Conservation (phyloP, 2,329 filamentous ascomycete genomes). For the Nemania bipapillata region DNA sequence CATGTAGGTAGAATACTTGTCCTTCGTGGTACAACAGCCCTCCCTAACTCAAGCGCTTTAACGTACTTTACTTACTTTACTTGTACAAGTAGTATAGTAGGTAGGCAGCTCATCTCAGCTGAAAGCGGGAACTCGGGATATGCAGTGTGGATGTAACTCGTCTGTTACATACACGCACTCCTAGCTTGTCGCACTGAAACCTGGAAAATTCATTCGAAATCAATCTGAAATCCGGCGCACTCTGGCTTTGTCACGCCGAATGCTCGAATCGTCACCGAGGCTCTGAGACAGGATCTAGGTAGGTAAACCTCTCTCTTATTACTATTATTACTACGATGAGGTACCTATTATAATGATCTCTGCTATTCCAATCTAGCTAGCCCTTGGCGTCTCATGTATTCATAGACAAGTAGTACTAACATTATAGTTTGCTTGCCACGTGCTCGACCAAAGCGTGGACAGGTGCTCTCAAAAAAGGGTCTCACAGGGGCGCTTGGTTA, state of each 20-base stretch:
- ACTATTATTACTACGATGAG: background rate
- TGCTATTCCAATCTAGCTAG: too few relatives aligned
- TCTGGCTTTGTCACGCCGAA: background rate
- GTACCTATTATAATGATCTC: too few relatives aligned
- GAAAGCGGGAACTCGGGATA: conserved; percentile 26
- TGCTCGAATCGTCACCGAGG: background rate
- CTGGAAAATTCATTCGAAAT: conserved; percentile 2
- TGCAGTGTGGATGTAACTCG: conserved; percentile 22
- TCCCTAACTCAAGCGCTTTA: too few relatives aligned
- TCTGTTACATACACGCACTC: background rate
- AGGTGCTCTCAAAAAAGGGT: conserved; percentile 12
- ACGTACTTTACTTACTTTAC: too few relatives aligned
- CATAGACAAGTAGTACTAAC: background rate
- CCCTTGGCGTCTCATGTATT: background rate
- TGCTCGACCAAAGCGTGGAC: conserved; percentile 9
- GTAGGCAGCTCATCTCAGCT: conserved; percentile 22
- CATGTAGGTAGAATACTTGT: too few relatives aligned
- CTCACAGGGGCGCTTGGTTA: conserved; percentile 1
- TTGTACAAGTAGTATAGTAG: too few relatives aligned
- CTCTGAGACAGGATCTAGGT: background rate
- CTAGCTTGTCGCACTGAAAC: conserved; percentile 1
- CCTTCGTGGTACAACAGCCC: too few relatives aligned
- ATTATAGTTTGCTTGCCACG: conserved; percentile 22
- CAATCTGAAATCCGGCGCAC: background rate
- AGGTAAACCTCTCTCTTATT: too few relatives aligned